Conservation (phyloP, 257 asterid species). For the Solanum pinnatisectum region DNA sequence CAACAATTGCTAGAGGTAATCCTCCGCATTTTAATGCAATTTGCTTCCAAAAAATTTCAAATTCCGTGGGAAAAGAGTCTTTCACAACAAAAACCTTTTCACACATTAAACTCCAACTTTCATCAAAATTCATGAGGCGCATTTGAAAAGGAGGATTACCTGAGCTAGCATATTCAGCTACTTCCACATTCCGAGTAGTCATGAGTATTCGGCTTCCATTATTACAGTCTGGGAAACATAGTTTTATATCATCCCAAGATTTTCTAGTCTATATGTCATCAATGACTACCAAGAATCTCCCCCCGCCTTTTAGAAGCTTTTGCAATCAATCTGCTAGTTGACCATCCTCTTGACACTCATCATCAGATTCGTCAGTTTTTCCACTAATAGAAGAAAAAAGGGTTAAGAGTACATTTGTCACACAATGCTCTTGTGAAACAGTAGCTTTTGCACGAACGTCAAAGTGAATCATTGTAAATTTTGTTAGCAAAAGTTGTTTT, state of each 20-base stretch:
- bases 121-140: background rate
- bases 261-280: background rate
- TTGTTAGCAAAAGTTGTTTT: background rate
- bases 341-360: background rate
- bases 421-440: background rate
- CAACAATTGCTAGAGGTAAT: background rate
- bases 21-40: background rate
- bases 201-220: background rate
- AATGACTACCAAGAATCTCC: background rate
- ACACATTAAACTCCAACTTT: background rate
- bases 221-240: background rate
- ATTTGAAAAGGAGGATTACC: background rate
- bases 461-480: background rate
- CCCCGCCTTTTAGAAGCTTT: background rate
- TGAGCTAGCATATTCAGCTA: background rate
- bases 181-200: background rate
- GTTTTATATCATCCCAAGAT: background rate
- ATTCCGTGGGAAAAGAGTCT: background rate
- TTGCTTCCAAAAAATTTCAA: background rate
- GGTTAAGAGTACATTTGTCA: background rate
- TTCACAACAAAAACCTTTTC: background rate
- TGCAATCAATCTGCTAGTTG: background rate
- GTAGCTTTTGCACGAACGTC: background rate
- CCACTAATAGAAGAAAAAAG: background rate
- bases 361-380: background rate